Conservation (phyloP, 208 protist species). For the Acanthamoeba royreba region DNA sequence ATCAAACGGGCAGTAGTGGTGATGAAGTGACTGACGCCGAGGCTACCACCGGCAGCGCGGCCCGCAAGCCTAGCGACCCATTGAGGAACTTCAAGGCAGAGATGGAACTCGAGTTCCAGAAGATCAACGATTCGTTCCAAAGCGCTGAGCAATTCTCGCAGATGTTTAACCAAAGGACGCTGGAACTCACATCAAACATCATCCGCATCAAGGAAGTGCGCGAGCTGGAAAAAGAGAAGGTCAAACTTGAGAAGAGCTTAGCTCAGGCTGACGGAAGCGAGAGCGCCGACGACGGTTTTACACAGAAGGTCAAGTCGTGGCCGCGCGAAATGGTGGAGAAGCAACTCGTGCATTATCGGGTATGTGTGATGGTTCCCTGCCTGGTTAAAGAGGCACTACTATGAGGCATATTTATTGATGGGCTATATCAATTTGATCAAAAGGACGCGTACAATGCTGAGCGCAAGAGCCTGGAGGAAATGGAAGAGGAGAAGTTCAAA, state of each 20-base stretch:
- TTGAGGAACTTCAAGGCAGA: not conserved
- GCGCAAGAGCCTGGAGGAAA: slow-evolving; percentile 3
- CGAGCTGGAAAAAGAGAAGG: not conserved
- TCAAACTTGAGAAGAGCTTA: not conserved
- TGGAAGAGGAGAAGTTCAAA: not conserved
- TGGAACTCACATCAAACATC: not conserved
- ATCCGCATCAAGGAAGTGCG: not conserved
- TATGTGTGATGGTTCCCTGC: no score
- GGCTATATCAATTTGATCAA: no score
- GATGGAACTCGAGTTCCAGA: not conserved
- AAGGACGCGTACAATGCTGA: not conserved
- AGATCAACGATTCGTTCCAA: not conserved
- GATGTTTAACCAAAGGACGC: not conserved
- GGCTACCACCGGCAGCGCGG: no score
- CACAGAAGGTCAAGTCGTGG: not conserved
- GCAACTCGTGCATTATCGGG: not conserved
- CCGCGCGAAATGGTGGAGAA: not conserved
- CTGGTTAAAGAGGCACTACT: no score
- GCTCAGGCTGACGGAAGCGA: not conserved
- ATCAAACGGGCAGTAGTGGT: no score
- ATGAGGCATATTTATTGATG: no score
- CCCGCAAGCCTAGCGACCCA: not conserved
- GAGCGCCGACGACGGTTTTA: not conserved
- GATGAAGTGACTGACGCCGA: no score
- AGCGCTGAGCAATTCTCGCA: not conserved